Evolutionary conservation across 2,329 filamentous ascomycete species (phyloP).

Genomic region (Nothomitra cinnamomea): DNA sequence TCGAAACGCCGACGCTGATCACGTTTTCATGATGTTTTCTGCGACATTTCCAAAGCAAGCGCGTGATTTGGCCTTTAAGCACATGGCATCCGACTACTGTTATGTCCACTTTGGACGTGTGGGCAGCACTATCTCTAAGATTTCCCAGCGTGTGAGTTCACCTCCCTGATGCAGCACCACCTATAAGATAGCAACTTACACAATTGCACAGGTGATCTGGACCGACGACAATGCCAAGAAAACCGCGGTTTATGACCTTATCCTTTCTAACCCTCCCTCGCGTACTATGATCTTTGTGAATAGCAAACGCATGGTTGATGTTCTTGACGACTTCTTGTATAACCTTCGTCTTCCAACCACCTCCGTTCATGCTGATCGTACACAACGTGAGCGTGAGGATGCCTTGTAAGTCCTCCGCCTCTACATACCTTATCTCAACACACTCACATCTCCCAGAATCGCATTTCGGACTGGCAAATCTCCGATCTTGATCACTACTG

Average conservation of each 20-base stretch:
- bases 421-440: constrained; percentile 1
- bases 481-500: constrained; percentile 75
- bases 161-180: background rate
- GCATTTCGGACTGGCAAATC: constrained; percentile 58
- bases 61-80: constrained; percentile 58
- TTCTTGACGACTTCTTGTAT: constrained; percentile 74
- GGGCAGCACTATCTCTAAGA: constrained; percentile 68
- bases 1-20: constrained; percentile 57
- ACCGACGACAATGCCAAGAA: constrained; percentile 52
- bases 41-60: constrained; percentile 78
- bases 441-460: constrained; percentile 31
- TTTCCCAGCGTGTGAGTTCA: constrained; percentile 45
- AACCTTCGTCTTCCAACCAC: constrained; percentile 66
- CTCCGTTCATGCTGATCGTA: constrained; percentile 76
- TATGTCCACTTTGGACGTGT: constrained; percentile 76
- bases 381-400: constrained; percentile 81
- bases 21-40: constrained; percentile 69
- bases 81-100: constrained; percentile 56
- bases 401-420: constrained; percentile 42
- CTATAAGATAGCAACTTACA: background rate
- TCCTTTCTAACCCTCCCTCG: constrained; percentile 51
- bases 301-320: constrained; percentile 58
- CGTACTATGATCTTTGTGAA: constrained; percentile 88
- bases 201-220: constrained; percentile 37
- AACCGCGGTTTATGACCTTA: constrained; percentile 51